These are phyloP conservation scores for Amphicarpaea edgeworthii DNA, from an alignment of 306 rosid genomes.

Conservation along the genomic window DNA sequence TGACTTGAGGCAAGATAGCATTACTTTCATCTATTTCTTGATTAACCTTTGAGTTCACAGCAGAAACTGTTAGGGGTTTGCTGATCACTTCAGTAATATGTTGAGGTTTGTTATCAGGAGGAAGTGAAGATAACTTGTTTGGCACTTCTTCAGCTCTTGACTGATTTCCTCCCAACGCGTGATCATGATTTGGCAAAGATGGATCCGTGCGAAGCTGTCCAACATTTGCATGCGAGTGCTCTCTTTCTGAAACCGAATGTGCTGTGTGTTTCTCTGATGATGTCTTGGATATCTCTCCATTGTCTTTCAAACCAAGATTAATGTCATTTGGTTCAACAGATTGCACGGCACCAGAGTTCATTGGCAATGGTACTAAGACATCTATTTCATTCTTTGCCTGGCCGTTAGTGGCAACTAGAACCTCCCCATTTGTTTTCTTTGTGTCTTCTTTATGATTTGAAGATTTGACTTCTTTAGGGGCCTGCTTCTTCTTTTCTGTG, in stretches of 20 bases:
- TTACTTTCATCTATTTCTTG: conserved; percentile 49
- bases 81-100: conserved; percentile 47
- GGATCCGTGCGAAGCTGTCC: conserved; percentile 29
- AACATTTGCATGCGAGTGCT: conserved; percentile 40
- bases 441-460: conserved; percentile 48
- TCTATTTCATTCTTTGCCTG: conserved; percentile 51
- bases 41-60: conserved; percentile 48
- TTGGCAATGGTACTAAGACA: conserved; percentile 51
- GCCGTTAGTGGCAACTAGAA: conserved; percentile 50
- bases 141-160: conserved; percentile 42
- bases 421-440: conserved; percentile 51
- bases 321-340: conserved; percentile 50
- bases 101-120: conserved; percentile 56
- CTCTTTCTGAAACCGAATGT: conserved; percentile 43
- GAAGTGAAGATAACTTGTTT: conserved; percentile 54
- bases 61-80: conserved; percentile 48
- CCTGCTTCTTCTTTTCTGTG: conserved; percentile 64
- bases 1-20: conserved; percentile 51
- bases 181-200: conserved; percentile 49
- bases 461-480: conserved; percentile 63
- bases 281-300: conserved; percentile 50
- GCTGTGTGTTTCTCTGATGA: conserved; percentile 50
- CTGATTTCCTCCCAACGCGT: conserved; percentile 32
- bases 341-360: conserved; percentile 40
- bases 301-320: conserved; percentile 48